These are phyloP conservation scores for Linderniella brevidens DNA, from an alignment of 257 asterid species.

Conservation along the genomic window DNA sequence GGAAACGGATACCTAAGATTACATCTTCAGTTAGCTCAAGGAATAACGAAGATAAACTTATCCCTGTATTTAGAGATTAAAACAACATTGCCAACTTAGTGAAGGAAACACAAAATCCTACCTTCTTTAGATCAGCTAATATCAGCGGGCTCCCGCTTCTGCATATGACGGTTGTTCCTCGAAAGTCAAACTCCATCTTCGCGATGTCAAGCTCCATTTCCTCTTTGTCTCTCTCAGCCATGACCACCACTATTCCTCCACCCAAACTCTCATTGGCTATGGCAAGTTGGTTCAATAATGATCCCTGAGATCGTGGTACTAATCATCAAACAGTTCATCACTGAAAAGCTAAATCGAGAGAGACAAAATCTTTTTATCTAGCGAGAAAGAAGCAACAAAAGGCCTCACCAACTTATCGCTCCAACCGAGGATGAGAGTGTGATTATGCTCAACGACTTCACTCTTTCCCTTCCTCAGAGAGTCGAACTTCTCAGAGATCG, in stretches of 20 bases:
- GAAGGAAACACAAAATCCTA: slow-evolving; percentile 8
- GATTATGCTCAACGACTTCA: slow-evolving; percentile 82
- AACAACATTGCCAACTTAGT: not conserved
- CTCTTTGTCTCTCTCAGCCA: slow-evolving; percentile 95
- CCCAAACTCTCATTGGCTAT: slow-evolving; percentile 89
- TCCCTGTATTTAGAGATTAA: too few relatives aligned
- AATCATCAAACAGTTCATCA: slow-evolving; percentile 4
- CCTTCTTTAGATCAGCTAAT: slow-evolving; percentile 77
- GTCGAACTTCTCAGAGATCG: slow-evolving; percentile 85
- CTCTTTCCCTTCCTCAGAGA: slow-evolving; percentile 87
- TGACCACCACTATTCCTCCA: slow-evolving; percentile 77
- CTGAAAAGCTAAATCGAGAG: not conserved
- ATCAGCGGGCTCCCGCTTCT: slow-evolving; percentile 88
- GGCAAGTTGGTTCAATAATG: slow-evolving; percentile 72
- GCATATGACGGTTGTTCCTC: slow-evolving; percentile 88
- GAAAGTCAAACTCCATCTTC: slow-evolving; percentile 79
- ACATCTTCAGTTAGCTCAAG: slow-evolving; percentile 18
- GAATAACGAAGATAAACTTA: slow-evolving; percentile 1
- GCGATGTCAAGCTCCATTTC: slow-evolving; percentile 91
- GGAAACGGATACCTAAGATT: slow-evolving; percentile 69
- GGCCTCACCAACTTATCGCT: slow-evolving; percentile 73
- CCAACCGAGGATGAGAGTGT: slow-evolving; percentile 89
- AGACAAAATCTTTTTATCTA: not conserved
- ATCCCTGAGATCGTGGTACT: slow-evolving; percentile 35
- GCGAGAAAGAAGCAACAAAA: slow-evolving; percentile 7